phyloP scores from a whole-genome alignment of 305 asterid species.

The Lippia alba region DNA sequence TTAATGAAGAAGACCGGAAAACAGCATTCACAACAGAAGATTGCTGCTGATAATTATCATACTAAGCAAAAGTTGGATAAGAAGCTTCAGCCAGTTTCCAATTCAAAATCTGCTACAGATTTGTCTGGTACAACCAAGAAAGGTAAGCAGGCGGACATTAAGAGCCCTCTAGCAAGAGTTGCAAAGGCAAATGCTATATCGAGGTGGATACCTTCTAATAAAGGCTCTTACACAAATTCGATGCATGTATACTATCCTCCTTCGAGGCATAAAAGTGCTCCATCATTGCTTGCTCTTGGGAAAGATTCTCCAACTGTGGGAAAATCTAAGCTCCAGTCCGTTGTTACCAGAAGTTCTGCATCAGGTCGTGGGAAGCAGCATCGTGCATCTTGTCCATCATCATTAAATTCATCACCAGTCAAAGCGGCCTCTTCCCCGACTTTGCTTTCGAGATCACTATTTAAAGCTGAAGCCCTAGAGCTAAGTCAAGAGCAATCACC shows the following conservation, averaged over 20 bases:
- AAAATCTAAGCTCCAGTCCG: constrained; percentile 47
- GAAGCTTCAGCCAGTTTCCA: constrained; percentile 49
- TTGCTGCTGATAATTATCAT: constrained; percentile 35
- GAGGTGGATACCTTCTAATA: constrained; percentile 80
- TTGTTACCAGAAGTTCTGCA: constrained; percentile 36
- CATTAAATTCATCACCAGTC: constrained; percentile 44
- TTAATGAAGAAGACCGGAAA: constrained; percentile 45
- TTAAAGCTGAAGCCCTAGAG: constrained; percentile 32
- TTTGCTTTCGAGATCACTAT: constrained; percentile 36
- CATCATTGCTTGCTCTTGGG: constrained; percentile 51
- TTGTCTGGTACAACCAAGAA: constrained; percentile 48
- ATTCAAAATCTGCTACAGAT: constrained; percentile 55
- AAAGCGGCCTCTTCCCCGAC: constrained; percentile 31
- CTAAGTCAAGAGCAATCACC: constrained; percentile 15
- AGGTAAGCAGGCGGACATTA: constrained; percentile 52
- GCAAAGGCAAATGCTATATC: constrained; percentile 75
- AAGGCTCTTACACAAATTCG: constrained; percentile 77
- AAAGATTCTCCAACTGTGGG: constrained; percentile 54
- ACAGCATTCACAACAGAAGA: constrained; percentile 50
- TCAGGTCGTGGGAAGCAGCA: constrained; percentile 41
- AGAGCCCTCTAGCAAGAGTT: constrained; percentile 43
- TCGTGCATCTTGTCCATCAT: constrained; percentile 48
- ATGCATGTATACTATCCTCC: constrained; percentile 80
- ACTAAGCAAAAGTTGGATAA: constrained; percentile 56
- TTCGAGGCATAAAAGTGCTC: constrained; percentile 73